phyloP scores from a whole-genome alignment of 352 stramenopile species.

The Pythium brassicae region DNA sequence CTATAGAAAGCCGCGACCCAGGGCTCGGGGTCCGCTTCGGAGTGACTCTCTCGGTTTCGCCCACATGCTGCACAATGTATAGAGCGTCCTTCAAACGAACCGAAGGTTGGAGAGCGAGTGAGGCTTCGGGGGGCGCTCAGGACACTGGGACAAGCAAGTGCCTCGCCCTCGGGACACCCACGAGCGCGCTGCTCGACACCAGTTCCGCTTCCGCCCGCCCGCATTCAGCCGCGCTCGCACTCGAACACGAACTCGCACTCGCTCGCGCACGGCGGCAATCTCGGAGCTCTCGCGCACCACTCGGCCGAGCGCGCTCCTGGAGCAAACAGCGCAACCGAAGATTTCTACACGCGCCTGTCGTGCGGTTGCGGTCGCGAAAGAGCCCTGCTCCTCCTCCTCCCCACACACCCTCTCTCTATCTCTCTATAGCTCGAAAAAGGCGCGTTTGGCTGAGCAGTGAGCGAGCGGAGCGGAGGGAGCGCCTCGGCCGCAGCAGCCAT shows the following conservation, averaged over 20 bases:
- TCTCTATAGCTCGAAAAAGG: not conserved
- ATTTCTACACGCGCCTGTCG: no score
- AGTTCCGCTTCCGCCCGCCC: slow-evolving; percentile 3
- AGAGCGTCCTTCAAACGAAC: not conserved
- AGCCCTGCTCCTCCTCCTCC: not conserved
- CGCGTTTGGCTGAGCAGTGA: not conserved
- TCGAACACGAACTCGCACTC: not conserved
- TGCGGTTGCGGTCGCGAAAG: not conserved
- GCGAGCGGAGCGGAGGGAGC: no score
- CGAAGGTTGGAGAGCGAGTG: not conserved
- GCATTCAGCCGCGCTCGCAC: not conserved
- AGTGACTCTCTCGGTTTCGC: not conserved
- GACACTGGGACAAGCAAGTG: slow-evolving; percentile 7
- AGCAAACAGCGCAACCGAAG: no score
- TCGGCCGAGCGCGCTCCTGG: no score
- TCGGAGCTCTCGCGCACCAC: no score
- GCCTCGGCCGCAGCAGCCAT: not conserved
- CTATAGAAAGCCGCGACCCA: not conserved
- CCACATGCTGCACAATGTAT: not conserved
- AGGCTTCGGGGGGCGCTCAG: not conserved
- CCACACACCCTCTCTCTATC: not conserved
- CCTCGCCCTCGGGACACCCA: no score
- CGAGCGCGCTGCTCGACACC: not conserved
- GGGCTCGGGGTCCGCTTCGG: not conserved
- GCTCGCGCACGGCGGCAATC: no score